Evolutionary conservation across 139 green algal genomes (phyloP).

Genomic region (Zygnema cylindricum): DNA sequence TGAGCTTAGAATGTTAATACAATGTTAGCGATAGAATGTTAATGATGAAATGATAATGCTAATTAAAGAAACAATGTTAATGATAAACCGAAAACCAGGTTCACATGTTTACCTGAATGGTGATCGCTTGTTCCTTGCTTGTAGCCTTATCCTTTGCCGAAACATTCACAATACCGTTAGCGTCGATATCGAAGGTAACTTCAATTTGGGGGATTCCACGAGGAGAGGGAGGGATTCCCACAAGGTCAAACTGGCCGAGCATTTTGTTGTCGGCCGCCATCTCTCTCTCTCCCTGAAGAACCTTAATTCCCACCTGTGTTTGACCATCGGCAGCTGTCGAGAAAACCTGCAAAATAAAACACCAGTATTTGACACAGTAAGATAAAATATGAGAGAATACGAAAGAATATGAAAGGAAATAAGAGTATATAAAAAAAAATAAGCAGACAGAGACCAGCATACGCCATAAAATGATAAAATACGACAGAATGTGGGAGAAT

Average conservation of each 20-base stretch:
- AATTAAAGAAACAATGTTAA: too few species aligned
- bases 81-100: neutral
- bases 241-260: slow-evolving; percentile 97
- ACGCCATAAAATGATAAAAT: too few species aligned
- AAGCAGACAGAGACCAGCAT: too few species aligned
- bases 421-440: too few species aligned
- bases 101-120: slow-evolving; percentile 54
- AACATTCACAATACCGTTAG: slow-evolving; percentile 84
- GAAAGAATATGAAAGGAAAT: too few species aligned
- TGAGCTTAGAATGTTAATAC: too few species aligned
- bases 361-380: neutral
- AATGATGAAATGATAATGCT: too few species aligned
- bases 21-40: too few species aligned
- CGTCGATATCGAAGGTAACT: slow-evolving; percentile 97
- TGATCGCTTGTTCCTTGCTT: slow-evolving; percentile 88
- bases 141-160: slow-evolving; percentile 92
- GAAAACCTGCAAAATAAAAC: slow-evolving; percentile 80
- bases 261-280: slow-evolving; percentile 99
- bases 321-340: slow-evolving; percentile 94
- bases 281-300: slow-evolving; percentile 98
- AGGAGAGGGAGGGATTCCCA: slow-evolving; percentile 91
- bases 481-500: too few species aligned
- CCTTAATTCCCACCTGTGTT: slow-evolving; percentile 99
- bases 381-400: neutral
- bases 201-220: too few species aligned